Evolutionary conservation across 2,329 filamentous ascomycete genomes (phyloP), one percentile per base, ranked within the genome.

Genomic region (Fusarium palustre): DNA sequence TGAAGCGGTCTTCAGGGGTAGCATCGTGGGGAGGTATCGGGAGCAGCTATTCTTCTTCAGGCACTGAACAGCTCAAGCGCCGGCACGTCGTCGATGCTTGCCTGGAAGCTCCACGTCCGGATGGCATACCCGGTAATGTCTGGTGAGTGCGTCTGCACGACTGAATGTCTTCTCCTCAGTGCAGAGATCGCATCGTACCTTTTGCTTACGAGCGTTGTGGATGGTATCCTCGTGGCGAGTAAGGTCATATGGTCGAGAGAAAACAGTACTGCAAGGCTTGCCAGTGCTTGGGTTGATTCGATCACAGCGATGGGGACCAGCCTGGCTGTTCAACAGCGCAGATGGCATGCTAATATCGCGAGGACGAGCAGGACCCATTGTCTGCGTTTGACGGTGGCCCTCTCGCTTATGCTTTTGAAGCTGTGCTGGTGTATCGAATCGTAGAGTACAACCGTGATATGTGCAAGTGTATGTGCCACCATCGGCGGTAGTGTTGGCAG

Each of bases 151-250:
- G 82, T 99, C 96, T 69, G 95, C 96, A 60, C 96, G 90, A 73
- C 94, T 97, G 77, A 99, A 99, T 0, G 93, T 97, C 86, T 98
- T 98, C 76, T 98, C 95, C 75, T 98, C 94, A 3, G 92, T 94
- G 81, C 96, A 99, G 48, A 97, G 82, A 67, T 94, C 90, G 80
- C 96, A 99, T 45, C 93, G 90, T 10, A 97, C 94, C 83, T 98
- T 98, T 79, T 94, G 90, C 85, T 97, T 97, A 74, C 92, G 90
- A 2, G 90, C 91, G 74, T 97, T 97, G 86, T 98, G 96, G 69
- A 98, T 98, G 0, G 96, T 98, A 71, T 97, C 95, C 79, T 99
- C 96, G 77, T 99, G 96, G 24, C 96, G 87, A 0, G 96, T 99
- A 54, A 99, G 86, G 79, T 99, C 96, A 84, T 99, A 99, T 2